These are phyloP conservation scores for Juglanconis oblonga DNA, from an alignment of 2,329 filamentous ascomycete genomes.

Conservation along the genomic window DNA sequence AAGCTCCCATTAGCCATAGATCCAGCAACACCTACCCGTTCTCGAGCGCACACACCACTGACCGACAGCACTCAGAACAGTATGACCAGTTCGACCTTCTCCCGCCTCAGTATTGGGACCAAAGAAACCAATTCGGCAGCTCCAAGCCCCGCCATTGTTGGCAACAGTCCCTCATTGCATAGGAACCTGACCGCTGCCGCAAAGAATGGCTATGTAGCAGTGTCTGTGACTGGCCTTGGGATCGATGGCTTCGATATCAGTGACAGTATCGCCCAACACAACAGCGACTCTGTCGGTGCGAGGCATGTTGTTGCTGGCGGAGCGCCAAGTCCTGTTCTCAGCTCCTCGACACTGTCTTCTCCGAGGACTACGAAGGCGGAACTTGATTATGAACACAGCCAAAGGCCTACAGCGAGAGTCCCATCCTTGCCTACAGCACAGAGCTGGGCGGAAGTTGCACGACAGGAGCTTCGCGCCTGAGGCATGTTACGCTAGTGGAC, in stretches of 20 bases:
- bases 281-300: not conserved
- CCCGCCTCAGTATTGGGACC: slow-evolving; percentile 27
- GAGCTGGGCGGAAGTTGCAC: not conserved
- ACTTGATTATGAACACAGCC: not conserved
- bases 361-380: not conserved
- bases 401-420: not conserved
- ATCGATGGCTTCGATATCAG: no score
- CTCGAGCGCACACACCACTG: slow-evolving; percentile 31
- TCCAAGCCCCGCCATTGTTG: not conserved
- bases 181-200: not conserved
- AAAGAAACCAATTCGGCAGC: not conserved
- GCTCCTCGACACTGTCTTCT: not conserved
- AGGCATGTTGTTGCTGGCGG: not conserved
- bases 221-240: not conserved
- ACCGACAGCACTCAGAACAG: slow-evolving; percentile 38
- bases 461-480: not conserved
- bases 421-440: not conserved
- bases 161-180: not conserved
- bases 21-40: slow-evolving; percentile 35
- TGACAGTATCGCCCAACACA: not conserved
- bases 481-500: no score
- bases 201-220: not conserved
- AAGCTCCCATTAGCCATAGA: slow-evolving; percentile 34
- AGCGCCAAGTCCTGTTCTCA: not conserved
- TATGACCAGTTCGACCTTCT: slow-evolving; percentile 41